phyloP scores from a whole-genome alignment of 2,329 filamentous ascomycete species.

The Fusarium pseudograminearum region DNA sequence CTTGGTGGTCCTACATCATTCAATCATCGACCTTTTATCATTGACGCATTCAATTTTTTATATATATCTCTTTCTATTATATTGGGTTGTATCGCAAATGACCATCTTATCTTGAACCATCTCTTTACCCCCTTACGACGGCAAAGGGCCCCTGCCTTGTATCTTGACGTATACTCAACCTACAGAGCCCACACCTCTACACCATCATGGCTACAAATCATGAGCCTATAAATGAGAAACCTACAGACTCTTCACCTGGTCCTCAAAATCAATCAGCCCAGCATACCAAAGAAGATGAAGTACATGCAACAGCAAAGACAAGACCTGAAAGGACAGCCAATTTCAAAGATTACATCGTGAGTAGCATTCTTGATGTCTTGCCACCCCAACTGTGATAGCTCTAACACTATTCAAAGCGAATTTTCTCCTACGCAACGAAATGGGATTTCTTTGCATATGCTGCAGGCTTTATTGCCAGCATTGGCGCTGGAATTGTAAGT shows the following conservation, averaged over 20 bases:
- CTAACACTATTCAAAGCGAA: constrained; percentile 51
- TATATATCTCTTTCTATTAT: not conserved
- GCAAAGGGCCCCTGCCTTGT: not conserved
- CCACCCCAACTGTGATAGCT: not conserved
- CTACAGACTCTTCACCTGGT: constrained; percentile 12
- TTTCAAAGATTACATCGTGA: constrained; percentile 59
- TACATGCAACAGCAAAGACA: constrained; percentile 50
- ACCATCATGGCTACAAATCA: constrained; percentile 34
- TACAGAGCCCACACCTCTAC: constrained; percentile 7
- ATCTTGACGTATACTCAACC: not conserved
- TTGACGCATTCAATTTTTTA: not conserved
- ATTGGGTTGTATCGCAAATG: not conserved
- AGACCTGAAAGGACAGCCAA: constrained; percentile 60
- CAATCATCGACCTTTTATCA: constrained; percentile 13
- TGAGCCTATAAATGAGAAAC: constrained; percentile 30
- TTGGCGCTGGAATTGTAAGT: constrained; percentile 60
- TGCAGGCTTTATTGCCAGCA: constrained; percentile 61
- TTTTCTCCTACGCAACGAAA: constrained; percentile 66
- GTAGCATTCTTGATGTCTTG: not conserved
- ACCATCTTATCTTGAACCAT: not conserved
- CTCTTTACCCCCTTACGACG: not conserved
- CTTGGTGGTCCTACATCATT: not conserved
- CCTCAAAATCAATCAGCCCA: constrained; percentile 10
- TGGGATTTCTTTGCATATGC: constrained; percentile 64
- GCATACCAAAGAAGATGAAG: constrained; percentile 44